Conservation (phyloP, 495 filamentous ascomycete genomes). For the Daldinia childiae region DNA sequence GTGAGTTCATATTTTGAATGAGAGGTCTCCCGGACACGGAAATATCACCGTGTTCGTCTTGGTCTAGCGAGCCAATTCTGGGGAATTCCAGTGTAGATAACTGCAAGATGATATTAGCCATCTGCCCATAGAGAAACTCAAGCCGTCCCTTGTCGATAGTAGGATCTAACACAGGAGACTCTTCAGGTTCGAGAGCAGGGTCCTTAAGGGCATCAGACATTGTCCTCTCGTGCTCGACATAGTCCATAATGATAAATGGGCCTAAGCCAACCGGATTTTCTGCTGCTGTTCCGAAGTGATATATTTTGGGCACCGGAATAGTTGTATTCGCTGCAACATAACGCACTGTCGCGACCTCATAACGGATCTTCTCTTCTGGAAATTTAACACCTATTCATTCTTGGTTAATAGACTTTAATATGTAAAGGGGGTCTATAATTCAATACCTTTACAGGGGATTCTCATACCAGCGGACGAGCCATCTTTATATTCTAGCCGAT, state of each 20-base stretch:
- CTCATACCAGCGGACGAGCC: slow-evolving; percentile 38
- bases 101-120: background rate
- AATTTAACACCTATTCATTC: slow-evolving; percentile 1
- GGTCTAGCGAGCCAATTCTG: background rate
- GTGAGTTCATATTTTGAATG: background rate
- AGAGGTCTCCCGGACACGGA: background rate
- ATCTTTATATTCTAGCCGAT: slow-evolving; percentile 42
- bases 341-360: slow-evolving; percentile 56
- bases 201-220: slow-evolving; percentile 48
- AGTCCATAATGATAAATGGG: slow-evolving; percentile 61
- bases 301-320: slow-evolving; percentile 53
- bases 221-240: slow-evolving; percentile 47
- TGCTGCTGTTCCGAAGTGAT: slow-evolving; percentile 46
- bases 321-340: slow-evolving; percentile 52
- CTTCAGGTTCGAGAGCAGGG: slow-evolving; percentile 21
- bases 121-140: background rate
- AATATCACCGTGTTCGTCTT: background rate
- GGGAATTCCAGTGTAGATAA: background rate
- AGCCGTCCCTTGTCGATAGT: slow-evolving; percentile 16
- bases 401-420: too few species aligned
- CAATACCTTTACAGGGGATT: slow-evolving; percentile 17
- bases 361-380: background rate
- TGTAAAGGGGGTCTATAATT: too few species aligned
- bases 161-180: slow-evolving; percentile 9
- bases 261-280: slow-evolving; percentile 48